phyloP scores from a whole-genome alignment of 768 basidiomycete genomes.

The Termitomyces sp. region DNA sequence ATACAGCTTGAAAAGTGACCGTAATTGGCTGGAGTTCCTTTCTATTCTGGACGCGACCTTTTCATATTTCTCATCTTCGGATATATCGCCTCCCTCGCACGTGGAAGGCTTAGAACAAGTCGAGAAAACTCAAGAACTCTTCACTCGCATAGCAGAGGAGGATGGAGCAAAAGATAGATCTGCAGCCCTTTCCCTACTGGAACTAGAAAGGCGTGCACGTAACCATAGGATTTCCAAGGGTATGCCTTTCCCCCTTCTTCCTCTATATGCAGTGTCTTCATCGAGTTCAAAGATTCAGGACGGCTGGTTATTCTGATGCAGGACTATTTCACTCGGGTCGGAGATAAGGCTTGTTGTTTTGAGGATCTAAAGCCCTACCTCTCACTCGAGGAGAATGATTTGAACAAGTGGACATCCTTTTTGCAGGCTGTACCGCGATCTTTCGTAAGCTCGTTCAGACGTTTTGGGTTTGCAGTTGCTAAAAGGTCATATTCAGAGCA shows the following conservation, averaged over 20 bases:
- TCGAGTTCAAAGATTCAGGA: slow-evolving; percentile 31
- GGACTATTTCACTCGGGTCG: slow-evolving; percentile 65
- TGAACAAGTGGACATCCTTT: slow-evolving; percentile 47
- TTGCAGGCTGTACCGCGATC: slow-evolving; percentile 40
- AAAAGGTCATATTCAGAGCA: slow-evolving; percentile 31
- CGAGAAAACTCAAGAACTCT: slow-evolving; percentile 40
- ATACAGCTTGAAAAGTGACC: slow-evolving; percentile 43
- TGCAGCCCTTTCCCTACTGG: slow-evolving; percentile 65
- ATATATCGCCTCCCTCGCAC: slow-evolving; percentile 21
- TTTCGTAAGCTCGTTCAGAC: slow-evolving; percentile 33
- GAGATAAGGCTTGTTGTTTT: slow-evolving; percentile 80
- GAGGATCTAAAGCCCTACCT: slow-evolving; percentile 79
- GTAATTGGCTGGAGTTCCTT: slow-evolving; percentile 84
- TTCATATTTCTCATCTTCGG: slow-evolving; percentile 21
- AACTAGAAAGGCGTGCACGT: slow-evolving; percentile 61
- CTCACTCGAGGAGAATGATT: slow-evolving; percentile 38
- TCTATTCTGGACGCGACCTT: slow-evolving; percentile 69
- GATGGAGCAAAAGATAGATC: slow-evolving; percentile 75
- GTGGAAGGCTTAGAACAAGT: slow-evolving; percentile 32
- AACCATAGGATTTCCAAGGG: slow-evolving; percentile 43
- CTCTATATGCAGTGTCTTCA: not conserved
- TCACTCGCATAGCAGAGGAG: slow-evolving; percentile 49
- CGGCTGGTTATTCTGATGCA: slow-evolving; percentile 46
- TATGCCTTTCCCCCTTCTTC: slow-evolving; percentile 13
- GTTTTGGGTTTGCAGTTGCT: not conserved